A percentile compares a stretch with the other conserved stretches of the same genome.
Evolutionary conservation across 805 yeast species (phyloP).

Genomic region (Metschnikowia koreensis): DNA sequence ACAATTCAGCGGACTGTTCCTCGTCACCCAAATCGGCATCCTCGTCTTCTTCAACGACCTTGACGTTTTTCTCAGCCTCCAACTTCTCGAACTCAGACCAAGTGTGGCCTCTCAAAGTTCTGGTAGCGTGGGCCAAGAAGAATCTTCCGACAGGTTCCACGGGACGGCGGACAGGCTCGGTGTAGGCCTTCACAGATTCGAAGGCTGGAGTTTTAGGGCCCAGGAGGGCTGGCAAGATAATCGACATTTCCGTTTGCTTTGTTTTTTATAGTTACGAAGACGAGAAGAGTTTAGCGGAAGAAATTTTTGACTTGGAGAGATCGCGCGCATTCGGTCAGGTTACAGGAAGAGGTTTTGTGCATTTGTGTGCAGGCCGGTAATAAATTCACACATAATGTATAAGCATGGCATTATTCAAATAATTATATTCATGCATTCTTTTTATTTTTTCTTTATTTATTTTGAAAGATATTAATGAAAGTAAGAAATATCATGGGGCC

Average conservation of each 20-base stretch:
- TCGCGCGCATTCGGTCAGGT: background rate
- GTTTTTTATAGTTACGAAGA: background rate
- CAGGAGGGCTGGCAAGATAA: conserved; percentile 52
- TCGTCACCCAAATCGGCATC: conserved; percentile 74
- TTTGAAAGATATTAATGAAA: too few relatives aligned
- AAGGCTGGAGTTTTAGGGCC: conserved; percentile 45
- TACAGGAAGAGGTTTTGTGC: too few relatives aligned
- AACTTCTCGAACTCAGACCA: conserved; percentile 96
- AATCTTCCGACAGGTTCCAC: conserved; percentile 96
- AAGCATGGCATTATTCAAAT: too few relatives aligned
- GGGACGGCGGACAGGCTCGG: conserved; percentile 71
- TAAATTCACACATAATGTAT: too few relatives aligned
- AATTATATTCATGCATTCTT: too few relatives aligned
- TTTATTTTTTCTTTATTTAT: too few relatives aligned
- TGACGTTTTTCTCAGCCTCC: conserved; percentile 87
- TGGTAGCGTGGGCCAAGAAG: conserved; percentile 94
- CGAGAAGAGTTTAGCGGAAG: background rate
- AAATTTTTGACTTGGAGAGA: background rate
- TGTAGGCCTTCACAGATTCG: conserved; percentile 48
- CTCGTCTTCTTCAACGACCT: conserved; percentile 58
- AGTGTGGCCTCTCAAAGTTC: conserved; percentile 94
- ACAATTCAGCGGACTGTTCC: conserved; percentile 65
- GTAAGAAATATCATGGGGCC: conserved; percentile 5
- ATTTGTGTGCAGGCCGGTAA: too few relatives aligned
- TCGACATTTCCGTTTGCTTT: conserved; percentile 28